phyloP scores from a whole-genome alignment of 306 rosid genomes.

The Fragaria vesca region DNA sequence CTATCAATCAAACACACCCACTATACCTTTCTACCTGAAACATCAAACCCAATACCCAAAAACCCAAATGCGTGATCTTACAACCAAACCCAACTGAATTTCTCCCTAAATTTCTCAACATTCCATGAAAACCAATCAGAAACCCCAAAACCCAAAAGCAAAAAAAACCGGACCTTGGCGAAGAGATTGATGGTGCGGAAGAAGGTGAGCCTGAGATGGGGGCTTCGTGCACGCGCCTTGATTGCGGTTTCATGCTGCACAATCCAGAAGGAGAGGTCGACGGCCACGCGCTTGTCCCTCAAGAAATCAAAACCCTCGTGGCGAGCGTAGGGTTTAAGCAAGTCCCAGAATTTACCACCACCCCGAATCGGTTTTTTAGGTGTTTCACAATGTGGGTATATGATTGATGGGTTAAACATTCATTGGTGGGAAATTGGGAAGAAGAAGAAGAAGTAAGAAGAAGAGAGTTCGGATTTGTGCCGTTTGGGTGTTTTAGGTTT shows the following conservation, averaged over 20 bases:
- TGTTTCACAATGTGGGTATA: slow-evolving; percentile 1
- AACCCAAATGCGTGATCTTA: neutral
- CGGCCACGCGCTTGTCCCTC: slow-evolving; percentile 91
- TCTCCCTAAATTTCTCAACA: neutral
- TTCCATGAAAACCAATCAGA: slow-evolving; percentile 14
- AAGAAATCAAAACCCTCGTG: slow-evolving; percentile 81
- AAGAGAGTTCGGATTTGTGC: neutral
- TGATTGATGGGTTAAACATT: neutral
- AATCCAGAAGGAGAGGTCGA: slow-evolving; percentile 91
- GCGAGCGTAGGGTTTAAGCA: slow-evolving; percentile 70
- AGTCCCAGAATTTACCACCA: slow-evolving; percentile 85
- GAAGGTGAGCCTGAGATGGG: slow-evolving; percentile 75
- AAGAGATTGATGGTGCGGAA: slow-evolving; percentile 81
- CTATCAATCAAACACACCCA: neutral
- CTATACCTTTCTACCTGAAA: neutral
- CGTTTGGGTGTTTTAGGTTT: neutral
- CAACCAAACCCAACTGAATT: neutral
- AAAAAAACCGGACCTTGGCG: slow-evolving; percentile 51
- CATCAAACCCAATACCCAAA: neutral
- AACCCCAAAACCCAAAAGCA: neutral
- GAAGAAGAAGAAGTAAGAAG: neutral
- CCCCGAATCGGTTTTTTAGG: slow-evolving; percentile 55
- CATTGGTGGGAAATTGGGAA: neutral
- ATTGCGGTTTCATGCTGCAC: slow-evolving; percentile 79
- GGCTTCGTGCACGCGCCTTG: slow-evolving; percentile 50